These are phyloP conservation scores for Suillus luteus DNA, from an alignment of 768 basidiomycete species.

Conservation along the genomic window DNA sequence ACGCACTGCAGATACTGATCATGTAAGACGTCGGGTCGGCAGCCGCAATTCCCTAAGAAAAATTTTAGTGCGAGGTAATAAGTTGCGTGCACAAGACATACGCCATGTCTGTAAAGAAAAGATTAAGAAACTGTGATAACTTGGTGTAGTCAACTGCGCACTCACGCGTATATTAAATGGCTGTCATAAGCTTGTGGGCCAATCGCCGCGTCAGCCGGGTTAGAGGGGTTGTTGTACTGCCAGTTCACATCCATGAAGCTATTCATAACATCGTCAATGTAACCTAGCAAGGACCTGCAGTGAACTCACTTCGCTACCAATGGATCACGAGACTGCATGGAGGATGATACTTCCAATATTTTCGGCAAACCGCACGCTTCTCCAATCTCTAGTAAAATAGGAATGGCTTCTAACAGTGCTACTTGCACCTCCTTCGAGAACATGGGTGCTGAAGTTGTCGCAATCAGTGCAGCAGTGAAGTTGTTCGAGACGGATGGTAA, in stretches of 20 bases:
- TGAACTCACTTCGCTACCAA: conserved; percentile 42
- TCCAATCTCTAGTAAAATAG: conserved; percentile 37
- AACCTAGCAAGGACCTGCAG: not conserved
- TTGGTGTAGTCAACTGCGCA: conserved; percentile 5
- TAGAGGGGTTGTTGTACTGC: too few species aligned
- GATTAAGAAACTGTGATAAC: conserved; percentile 4
- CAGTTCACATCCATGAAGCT: conserved; percentile 46
- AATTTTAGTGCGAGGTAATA: not conserved
- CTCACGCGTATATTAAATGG: conserved; percentile 76
- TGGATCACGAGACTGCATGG: conserved; percentile 22
- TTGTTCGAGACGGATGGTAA: not conserved
- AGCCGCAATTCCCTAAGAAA: conserved; percentile 65
- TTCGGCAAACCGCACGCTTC: conserved; percentile 21
- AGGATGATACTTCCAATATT: conserved; percentile 26
- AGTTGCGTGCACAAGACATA: conserved; percentile 28
- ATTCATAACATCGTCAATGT: not conserved
- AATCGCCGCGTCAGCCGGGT: too few species aligned
- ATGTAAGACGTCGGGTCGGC: conserved; percentile 66
- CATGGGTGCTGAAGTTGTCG: conserved; percentile 16
- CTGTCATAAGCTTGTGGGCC: conserved; percentile 58
- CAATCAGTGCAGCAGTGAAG: not conserved
- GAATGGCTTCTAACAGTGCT: conserved; percentile 37
- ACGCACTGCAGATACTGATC: conserved; percentile 23
- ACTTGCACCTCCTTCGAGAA: conserved; percentile 33
- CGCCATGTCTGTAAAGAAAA: conserved; percentile 54